Evolutionary conservation across 2,329 filamentous ascomycete genomes (phyloP).

Genomic region (Podosphaera xanthii): DNA sequence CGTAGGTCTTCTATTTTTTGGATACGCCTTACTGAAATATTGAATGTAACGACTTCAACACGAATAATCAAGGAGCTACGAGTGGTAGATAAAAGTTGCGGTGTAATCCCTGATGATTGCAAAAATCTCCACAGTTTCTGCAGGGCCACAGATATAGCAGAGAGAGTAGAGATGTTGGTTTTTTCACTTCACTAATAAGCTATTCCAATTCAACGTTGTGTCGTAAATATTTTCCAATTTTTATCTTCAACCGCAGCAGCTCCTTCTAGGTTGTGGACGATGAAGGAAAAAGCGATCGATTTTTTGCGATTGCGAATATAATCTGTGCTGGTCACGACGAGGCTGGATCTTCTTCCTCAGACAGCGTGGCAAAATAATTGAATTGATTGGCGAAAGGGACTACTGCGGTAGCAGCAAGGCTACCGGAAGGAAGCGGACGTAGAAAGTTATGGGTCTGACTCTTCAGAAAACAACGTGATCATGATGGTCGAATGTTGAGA

Average conservation of each 20-base stretch:
- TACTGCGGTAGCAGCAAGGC: not conserved
- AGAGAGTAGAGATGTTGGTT: not conserved
- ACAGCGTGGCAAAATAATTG: not conserved
- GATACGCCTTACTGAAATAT: not conserved
- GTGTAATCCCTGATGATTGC: not conserved
- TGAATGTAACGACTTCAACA: not conserved
- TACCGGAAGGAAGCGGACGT: too few species aligned
- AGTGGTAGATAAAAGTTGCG: not conserved
- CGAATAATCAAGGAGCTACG: not conserved
- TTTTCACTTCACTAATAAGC: not conserved
- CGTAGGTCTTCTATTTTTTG: not conserved
- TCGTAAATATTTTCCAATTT: not conserved
- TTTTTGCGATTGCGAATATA: not conserved
- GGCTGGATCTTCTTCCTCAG: not conserved
- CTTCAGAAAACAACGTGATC: not conserved
- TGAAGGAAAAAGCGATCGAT: not conserved
- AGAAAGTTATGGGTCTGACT: not conserved
- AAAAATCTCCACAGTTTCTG: not conserved
- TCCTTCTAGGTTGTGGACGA: not conserved
- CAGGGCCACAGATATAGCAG: not conserved
- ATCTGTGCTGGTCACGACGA: not conserved
- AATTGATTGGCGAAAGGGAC: not conserved
- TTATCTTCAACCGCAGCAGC: too few species aligned
- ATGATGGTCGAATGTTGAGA: not conserved
- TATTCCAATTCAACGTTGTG: not conserved